phyloP scores from a whole-genome alignment of 345 rosid species.

The Boechera divaricarpa region DNA sequence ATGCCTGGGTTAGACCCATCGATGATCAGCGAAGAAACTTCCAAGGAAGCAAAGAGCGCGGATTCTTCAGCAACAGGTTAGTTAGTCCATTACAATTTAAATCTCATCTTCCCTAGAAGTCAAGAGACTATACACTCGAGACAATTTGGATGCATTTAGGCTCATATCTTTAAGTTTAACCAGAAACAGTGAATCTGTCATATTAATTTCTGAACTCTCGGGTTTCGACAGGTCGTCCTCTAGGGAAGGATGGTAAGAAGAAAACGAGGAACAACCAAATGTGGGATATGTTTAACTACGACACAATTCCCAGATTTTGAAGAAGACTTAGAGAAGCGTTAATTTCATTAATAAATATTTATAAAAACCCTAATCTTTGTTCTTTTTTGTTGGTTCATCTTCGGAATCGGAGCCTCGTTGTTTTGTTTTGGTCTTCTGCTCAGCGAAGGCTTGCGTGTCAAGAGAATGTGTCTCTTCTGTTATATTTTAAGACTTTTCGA shows the following conservation, averaged over 20 bases:
- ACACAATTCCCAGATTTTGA: constrained; percentile 35
- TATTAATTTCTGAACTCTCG: neutral
- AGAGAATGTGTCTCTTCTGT: constrained; percentile 30
- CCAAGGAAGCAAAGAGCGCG: constrained; percentile 82
- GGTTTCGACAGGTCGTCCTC: constrained; percentile 29
- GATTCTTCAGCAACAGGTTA: constrained; percentile 66
- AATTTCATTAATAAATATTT: constrained; percentile 35
- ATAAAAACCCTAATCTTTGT: constrained; percentile 29
- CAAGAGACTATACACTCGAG: neutral
- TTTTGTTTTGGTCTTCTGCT: constrained; percentile 39
- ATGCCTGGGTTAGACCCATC: constrained; percentile 68
- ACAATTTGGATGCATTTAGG: neutral
- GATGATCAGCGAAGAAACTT: constrained; percentile 68
- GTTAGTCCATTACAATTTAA: neutral
- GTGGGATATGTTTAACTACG: constrained; percentile 23
- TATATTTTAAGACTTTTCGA: constrained; percentile 9
- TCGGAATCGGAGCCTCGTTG: constrained; percentile 37
- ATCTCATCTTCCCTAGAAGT: neutral
- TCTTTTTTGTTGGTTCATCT: constrained; percentile 18
- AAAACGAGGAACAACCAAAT: constrained; percentile 17
- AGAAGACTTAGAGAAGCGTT: constrained; percentile 38
- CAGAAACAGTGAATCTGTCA: neutral
- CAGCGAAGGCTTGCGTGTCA: constrained; percentile 38
- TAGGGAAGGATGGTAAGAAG: constrained; percentile 47
- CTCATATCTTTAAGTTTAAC: neutral